Percentiles rank a stretch among this genome's conserved stretches.
Evolutionary conservation across 2,329 filamentous ascomycete species (phyloP).

Genomic region (Teratosphaeria epicoccoides): DNA sequence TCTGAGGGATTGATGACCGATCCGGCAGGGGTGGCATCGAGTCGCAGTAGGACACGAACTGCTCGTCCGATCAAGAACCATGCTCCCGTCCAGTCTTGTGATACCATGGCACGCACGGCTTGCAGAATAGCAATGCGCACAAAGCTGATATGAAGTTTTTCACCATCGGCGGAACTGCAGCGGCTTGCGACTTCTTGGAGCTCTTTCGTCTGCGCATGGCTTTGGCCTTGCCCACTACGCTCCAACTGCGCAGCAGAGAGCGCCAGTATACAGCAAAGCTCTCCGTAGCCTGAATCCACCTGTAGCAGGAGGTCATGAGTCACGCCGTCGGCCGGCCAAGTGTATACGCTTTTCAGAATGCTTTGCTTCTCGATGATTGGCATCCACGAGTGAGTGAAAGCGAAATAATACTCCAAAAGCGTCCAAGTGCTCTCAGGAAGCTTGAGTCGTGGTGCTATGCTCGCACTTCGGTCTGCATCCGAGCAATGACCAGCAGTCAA

Average conservation of each 20-base stretch:
- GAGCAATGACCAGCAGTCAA: neutral
- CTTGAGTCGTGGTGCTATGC: slow-evolving; percentile 5
- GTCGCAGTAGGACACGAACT: slow-evolving; percentile 37
- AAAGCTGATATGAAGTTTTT: slow-evolving; percentile 38
- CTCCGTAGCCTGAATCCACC: slow-evolving; percentile 29
- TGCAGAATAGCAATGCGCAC: slow-evolving; percentile 39
- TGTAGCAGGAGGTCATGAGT: slow-evolving; percentile 1
- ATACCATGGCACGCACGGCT: slow-evolving; percentile 52
- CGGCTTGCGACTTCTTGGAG: neutral
- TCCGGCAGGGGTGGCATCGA: neutral
- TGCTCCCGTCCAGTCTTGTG: slow-evolving; percentile 45
- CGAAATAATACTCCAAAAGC: slow-evolving; percentile 62
- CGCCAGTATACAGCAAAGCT: slow-evolving; percentile 37
- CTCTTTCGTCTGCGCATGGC: neutral
- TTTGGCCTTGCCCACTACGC: neutral
- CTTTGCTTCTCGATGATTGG: slow-evolving; percentile 60
- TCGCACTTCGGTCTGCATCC: neutral
- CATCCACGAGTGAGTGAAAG: slow-evolving; percentile 67
- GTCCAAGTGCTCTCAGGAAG: slow-evolving; percentile 48
- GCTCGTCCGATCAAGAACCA: slow-evolving; percentile 57
- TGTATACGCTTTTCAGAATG: slow-evolving; percentile 48
- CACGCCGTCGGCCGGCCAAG: slow-evolving; percentile 39
- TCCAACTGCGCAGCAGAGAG: slow-evolving; percentile 27
- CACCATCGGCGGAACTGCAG: slow-evolving; percentile 12
- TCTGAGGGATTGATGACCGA: neutral